phyloP scores from a whole-genome alignment of 805 yeast species.

The Yarrowia phangngaensis region DNA sequence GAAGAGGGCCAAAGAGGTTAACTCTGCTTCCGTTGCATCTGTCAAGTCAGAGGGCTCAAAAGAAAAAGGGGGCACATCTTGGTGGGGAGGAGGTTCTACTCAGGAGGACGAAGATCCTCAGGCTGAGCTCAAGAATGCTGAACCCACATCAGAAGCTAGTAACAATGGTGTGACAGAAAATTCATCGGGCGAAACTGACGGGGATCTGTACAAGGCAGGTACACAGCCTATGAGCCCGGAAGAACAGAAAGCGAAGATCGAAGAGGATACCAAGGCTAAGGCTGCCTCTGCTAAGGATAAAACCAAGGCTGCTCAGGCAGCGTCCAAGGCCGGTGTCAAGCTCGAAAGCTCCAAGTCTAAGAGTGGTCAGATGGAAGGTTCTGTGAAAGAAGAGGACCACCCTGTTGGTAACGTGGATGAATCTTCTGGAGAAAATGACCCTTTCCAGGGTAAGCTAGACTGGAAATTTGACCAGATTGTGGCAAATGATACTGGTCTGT shows the following conservation, averaged over 20 bases:
- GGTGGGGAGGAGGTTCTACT: conserved; percentile 7
- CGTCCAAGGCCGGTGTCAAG: conserved; percentile 41
- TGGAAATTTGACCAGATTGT: conserved; percentile 47
- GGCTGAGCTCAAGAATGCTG: conserved; percentile 29
- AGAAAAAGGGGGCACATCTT: conserved; percentile 27
- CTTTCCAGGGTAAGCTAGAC: conserved; percentile 43
- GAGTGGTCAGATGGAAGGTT: conserved; percentile 30
- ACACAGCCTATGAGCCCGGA: conserved; percentile 28
- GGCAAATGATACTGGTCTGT: conserved; percentile 66
- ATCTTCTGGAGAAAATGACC: conserved; percentile 48
- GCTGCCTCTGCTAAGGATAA: conserved; percentile 36
- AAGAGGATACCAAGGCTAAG: conserved; percentile 30
- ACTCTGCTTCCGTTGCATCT: conserved; percentile 30
- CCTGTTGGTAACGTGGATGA: conserved; percentile 34
- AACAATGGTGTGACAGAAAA: too few relatives aligned
- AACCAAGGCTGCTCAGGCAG: conserved; percentile 42
- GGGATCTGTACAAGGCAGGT: background rate
- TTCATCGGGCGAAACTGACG: too few relatives aligned
- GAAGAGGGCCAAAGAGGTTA: conserved; percentile 41
- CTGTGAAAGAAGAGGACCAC: conserved; percentile 32
- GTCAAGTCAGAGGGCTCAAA: conserved; percentile 16
- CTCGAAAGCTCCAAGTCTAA: conserved; percentile 33
- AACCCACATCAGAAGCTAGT: too few relatives aligned
- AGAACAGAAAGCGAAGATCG: conserved; percentile 39
- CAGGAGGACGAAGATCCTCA: conserved; percentile 30